A percentile compares a stretch with the other conserved stretches of the same genome.
Evolutionary conservation across 768 basidiomycete genomes (phyloP).

Genomic region (Lactarius akahatsu): DNA sequence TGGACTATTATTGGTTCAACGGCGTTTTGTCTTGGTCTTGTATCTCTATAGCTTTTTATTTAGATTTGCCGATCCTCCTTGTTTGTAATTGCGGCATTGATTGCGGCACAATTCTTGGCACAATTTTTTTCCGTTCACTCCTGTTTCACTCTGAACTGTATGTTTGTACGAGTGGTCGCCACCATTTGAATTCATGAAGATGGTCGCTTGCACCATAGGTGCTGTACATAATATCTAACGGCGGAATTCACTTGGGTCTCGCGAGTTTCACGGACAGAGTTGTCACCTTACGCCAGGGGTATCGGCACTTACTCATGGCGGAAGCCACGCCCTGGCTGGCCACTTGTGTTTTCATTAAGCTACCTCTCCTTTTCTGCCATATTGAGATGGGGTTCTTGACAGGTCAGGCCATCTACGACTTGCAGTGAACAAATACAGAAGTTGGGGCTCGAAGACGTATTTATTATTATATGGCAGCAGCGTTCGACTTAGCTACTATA

Average conservation of each 20-base stretch:
- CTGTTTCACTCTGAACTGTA: not conserved
- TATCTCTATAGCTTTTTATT: not conserved
- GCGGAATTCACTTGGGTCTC: not conserved
- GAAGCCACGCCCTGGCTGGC: not conserved
- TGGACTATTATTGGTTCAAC: not conserved
- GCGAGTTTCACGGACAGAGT: not conserved
- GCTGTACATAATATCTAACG: not conserved
- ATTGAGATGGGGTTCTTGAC: not conserved
- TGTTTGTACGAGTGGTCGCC: not conserved
- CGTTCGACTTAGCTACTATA: conserved; percentile 3
- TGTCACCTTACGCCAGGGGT: not conserved
- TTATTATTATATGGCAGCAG: conserved; percentile 12
- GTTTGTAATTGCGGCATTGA: not conserved
- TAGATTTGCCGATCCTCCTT: not conserved
- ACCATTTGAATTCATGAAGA: not conserved
- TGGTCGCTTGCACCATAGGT: not conserved
- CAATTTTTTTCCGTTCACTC: not conserved
- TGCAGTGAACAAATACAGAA: conserved; percentile 1
- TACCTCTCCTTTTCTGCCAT: not conserved
- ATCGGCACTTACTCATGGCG: not conserved
- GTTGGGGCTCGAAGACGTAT: not conserved
- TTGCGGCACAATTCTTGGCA: too few species aligned
- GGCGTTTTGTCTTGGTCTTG: conserved; percentile 9
- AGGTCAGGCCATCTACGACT: not conserved
- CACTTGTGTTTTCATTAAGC: not conserved